Base-by-base conservation (phyloP, 1,139 yeast genomes). In the Saccharomycopsis phalli region DNA sequence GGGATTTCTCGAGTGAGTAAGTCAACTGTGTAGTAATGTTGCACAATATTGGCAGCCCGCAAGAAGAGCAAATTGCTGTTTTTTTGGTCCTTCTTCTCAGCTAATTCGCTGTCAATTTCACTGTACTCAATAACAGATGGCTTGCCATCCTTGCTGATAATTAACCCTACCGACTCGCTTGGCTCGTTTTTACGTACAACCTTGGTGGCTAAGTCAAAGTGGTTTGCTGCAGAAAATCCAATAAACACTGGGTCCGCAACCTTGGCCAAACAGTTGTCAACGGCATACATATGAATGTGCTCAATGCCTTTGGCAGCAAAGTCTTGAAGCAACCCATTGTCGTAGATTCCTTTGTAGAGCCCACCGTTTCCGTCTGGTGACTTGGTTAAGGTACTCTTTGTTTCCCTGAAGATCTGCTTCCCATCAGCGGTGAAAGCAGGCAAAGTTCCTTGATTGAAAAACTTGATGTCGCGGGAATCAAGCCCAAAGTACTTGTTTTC, bases 291-390 rank as follows among this genome's bases (percentile, higher is more conserved):
- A 63, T 93, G 97, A 48, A 93, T 69, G 58, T 91, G 98, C 60
- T 84, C 76, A 49, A 91, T 76, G 6, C 86, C 87, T 44, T 77
- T 76, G n/a, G 53, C 49, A 21, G 63, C 55, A 57, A 91, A 74
- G 56, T 88, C 95, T 7, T 72, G 71, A 37, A 91, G 56, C 19
- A 88, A 67, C 1, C 76, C 74, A 49, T 80, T 74, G 31, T 71
- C 71, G 51, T 65, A 63, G 33, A 93, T 69, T 2, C 96, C 97
- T 55, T 77, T 80, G 65, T 93, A 93, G 44, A 93, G 67, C 1
- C 99, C 99, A 44, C 99, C 99, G 58, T 93, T 93, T 2, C 99
- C 99, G 59, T 93, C 97, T 2, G 99, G 98, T 10, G 96, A 84
- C 53, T 83, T 83, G 28, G 88, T 79, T 36, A 84, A 70, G 36